Evolutionary conservation across 306 rosid species (phyloP).

Genomic region (Myrica gale): DNA sequence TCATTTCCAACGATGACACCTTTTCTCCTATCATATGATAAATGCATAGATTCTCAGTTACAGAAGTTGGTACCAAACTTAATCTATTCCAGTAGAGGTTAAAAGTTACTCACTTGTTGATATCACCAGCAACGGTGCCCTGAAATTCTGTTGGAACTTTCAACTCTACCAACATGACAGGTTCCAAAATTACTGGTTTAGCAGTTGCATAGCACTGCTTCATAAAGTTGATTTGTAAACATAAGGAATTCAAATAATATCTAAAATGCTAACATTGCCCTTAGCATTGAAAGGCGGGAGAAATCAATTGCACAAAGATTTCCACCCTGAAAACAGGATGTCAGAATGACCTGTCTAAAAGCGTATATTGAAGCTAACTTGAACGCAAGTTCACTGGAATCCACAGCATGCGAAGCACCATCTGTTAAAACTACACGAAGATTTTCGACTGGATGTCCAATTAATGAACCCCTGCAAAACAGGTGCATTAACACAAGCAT

Average conservation of each 20-base stretch:
- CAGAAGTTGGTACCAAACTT: conserved; percentile 16
- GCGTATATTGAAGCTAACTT: conserved; percentile 96
- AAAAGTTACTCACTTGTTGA: conserved; percentile 72
- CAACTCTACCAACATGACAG: conserved; percentile 92
- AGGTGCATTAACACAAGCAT: conserved; percentile 11
- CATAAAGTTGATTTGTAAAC: conserved; percentile 23
- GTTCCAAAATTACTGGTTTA: conserved; percentile 92
- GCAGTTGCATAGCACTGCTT: conserved; percentile 79
- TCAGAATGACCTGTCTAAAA: conserved; percentile 72
- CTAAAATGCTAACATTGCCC: not conserved
- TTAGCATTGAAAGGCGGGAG: not conserved
- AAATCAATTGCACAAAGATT: conserved; percentile 17
- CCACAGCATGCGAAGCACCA: conserved; percentile 97
- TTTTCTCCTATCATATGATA: conserved; percentile 63
- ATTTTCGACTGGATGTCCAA: conserved; percentile 98
- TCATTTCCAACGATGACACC: conserved; percentile 95
- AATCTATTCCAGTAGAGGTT: not conserved
- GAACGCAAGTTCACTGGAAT: conserved; percentile 99
- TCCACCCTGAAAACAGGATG: conserved; percentile 12
- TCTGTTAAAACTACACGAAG: conserved; percentile 76
- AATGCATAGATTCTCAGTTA: conserved; percentile 16
- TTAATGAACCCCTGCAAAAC: conserved; percentile 76
- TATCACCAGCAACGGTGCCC: conserved; percentile 94
- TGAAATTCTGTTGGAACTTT: conserved; percentile 98
- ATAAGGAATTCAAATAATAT: conserved; percentile 9